phyloP scores from a whole-genome alignment of 164 flowering plant genomes.

The Kalanchoe fedtschenkoi region DNA sequence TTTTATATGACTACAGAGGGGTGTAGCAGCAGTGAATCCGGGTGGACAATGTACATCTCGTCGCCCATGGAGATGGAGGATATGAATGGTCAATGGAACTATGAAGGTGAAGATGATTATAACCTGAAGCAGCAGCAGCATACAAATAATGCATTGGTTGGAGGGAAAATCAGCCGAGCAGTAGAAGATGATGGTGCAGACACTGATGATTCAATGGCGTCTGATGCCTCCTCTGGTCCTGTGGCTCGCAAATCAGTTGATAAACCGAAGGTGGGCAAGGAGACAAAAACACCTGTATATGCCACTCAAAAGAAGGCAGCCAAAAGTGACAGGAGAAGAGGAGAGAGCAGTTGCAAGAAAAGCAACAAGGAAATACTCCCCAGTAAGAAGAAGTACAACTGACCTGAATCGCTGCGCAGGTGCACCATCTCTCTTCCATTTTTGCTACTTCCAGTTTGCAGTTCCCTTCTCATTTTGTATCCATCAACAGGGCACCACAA shows the following conservation, averaged over 20 bases:
- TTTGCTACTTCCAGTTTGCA: not conserved
- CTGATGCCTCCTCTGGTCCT: conserved; percentile 82
- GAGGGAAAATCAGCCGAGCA: not conserved
- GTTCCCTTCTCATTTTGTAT: not conserved
- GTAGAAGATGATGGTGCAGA: conserved; percentile 16
- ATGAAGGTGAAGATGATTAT: conserved; percentile 9
- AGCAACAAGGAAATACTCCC: conserved; percentile 14
- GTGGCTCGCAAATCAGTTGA: not conserved
- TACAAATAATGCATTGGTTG: not conserved
- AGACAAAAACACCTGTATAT: conserved; percentile 7
- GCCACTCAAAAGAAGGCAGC: conserved; percentile 15
- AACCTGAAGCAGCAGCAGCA: not conserved
- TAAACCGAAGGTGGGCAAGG: conserved; percentile 10
- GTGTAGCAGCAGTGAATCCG: conserved; percentile 71
- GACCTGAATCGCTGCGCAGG: not conserved
- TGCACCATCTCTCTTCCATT: not conserved
- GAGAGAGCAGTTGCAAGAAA: conserved; percentile 9
- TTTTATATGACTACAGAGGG: conserved; percentile 19
- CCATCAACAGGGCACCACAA: not conserved
- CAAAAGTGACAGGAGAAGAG: conserved; percentile 21
- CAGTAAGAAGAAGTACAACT: conserved; percentile 17
- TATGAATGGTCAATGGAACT: conserved; percentile 15
- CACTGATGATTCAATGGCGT: conserved; percentile 84
- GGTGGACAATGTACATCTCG: conserved; percentile 71
- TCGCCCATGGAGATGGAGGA: conserved; percentile 43